Base-by-base conservation (phyloP, 2,329 filamentous ascomycete genomes). In the Aspergillus sojae region DNA sequence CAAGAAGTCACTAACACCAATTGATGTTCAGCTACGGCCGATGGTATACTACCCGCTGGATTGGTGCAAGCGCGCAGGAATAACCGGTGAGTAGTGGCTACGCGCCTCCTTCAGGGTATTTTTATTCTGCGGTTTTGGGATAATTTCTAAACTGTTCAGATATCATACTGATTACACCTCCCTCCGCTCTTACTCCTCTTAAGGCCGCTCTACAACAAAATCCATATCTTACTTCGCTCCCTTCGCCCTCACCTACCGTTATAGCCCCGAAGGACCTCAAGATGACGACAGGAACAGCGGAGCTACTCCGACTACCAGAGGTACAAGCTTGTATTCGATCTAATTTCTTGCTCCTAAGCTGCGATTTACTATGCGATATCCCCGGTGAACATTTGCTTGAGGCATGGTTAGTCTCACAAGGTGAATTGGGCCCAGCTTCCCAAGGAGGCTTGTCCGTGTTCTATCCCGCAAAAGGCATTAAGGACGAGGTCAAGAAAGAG, bases 361-460 rank as follows among this genome's bases (percentile, higher is more conserved):
- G 60, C 36, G 60, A 62, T 30, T 23, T 62, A 19, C 14, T 62
- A 14, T 62, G 60, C 55, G 54, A 62, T 48, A 56, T 62, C 9
- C 60, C 60, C 55, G 60, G 60, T 11, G 60, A 62, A 62, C 46
- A 53, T 34, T 39, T 64, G 16, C 28, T 67, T 65, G 46, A 55
- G 32, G 52, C 52, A 19, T 55, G 52, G 52, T 26, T 55, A 19
- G 52, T 55, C 32, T 55, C 52, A 26, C 52, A 55, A 28, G 21
- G 52, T 6, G 52, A 39, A 11, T 19, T 39, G 23, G 32, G 32
- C 11, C 21, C 52, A 55, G 26, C n/a, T 39, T 30, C 32, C 21
- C 91, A 91, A 78, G 93, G 94, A 48, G 95, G 93, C 1, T 82
- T 99, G 39, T 91, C 91, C 5, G 91, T 99, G 1, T 98, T 91